A percentile compares a stretch with the other conserved stretches of the same genome.
These are phyloP conservation scores for Phialophora verrucosa DNA, from an alignment of 2,329 filamentous ascomycete species.

Conservation along the genomic window DNA sequence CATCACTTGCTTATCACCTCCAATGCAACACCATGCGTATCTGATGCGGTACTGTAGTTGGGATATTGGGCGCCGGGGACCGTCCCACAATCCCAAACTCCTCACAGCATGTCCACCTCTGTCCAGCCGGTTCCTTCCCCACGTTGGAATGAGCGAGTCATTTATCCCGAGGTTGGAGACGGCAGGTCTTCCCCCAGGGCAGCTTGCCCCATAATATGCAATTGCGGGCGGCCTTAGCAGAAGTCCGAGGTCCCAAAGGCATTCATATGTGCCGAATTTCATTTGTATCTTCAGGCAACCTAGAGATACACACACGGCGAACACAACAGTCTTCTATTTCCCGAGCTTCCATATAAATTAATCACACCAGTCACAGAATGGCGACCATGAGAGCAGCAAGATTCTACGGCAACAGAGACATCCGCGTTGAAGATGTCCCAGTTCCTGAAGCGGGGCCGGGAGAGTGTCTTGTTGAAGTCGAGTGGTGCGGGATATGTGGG, in stretches of 20 bases:
- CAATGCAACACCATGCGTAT: background rate
- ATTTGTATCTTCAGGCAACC: background rate
- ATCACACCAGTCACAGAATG: background rate
- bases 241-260: background rate
- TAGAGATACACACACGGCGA: background rate
- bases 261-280: background rate
- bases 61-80: background rate
- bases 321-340: background rate
- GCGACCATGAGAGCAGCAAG: conserved; percentile 52
- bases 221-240: background rate
- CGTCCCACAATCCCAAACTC: background rate
- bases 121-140: background rate
- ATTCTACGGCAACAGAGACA: conserved; percentile 51
- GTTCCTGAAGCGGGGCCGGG: conserved; percentile 48
- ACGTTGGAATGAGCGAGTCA: background rate
- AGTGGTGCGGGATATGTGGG: conserved; percentile 42
- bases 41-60: background rate
- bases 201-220: background rate
- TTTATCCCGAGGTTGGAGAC: conserved; percentile 12
- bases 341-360: background rate
- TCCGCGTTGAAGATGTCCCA: conserved; percentile 51
- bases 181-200: background rate
- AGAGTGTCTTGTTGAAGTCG: conserved; percentile 46
- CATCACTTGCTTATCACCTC: too few relatives aligned
- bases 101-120: background rate